Base-by-base conservation (phyloP, 495 filamentous ascomycete genomes). In the Choiromyces venosus region DNA sequence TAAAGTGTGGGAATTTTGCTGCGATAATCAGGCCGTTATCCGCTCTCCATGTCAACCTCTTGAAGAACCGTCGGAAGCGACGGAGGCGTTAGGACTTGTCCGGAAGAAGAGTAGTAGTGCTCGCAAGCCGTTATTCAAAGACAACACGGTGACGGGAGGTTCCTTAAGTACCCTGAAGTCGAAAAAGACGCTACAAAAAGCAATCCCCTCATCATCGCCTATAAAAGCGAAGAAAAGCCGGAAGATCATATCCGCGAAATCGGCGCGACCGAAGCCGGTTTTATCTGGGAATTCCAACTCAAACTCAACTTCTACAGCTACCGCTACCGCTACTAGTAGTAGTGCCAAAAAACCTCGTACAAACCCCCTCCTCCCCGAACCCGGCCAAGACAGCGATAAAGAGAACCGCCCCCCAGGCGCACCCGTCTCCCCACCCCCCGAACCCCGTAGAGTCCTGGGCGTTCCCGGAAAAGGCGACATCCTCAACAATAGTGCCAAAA, bases 1-100 rank as follows among this genome's bases (percentile, higher is more conserved):
- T 37, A 81, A 72, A 46, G 70, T 81, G 37, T 81, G 79, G 79
- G 79, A 81, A 68, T 81, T 81, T 37, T 81, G 73, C 40, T 81
- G 79, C 61, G 79, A 81, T 65, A 81, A 81, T 67, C 79, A 81
- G 44, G 71, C 74, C 2, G 79, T 76, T 67, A 80, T 80, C 46
- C 78, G 72, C 40, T 75, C 72, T 2, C 78, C 79, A 21, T 70
- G 42, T 42, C 72, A 65, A 39, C 56, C 79, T 33, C 71, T 67
- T 6, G 40, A 64, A 36, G 75, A 80, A 33, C 79, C 78, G n/a
- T 44, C 75, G 5, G 75, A 80, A 39, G 78, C 78, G 25, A 80
- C 72, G 35, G 71, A 80, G 52, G 78, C 78, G 21, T 68, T 80
- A n/a, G 71, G 78, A 16, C 44, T 80, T 33, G 44, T 80, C 36